Evolutionary conservation across 1,139 yeast genomes (phyloP), one percentile per base, ranked within the genome.

Genomic region (Taphrina wiesneri): DNA sequence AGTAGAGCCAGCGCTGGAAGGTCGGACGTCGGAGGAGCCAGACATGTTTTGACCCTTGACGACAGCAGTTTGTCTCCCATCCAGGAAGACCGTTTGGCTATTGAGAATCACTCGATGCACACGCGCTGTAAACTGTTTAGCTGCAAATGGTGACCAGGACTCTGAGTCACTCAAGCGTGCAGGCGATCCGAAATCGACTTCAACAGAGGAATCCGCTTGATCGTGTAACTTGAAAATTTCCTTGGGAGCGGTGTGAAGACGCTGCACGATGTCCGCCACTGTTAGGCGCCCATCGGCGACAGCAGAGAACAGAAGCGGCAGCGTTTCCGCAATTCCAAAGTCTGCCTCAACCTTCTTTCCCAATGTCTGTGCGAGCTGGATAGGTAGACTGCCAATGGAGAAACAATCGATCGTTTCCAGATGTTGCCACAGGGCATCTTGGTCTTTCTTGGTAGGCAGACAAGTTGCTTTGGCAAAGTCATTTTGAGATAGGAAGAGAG

Each of bases 21-120:
- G 54, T 23, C 46, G 15, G 9, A 26, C 41, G 4, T 43, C 51
- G 13, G 51, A 17, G 17, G 70, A 68, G 23, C 68, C 54, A 36
- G 70, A 69, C 70, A 68, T 67, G 30, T 68, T 70, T 23, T 39
- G 66, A 7, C 65, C 65, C 52, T 51, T 49, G 47, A 46, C 41
- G 17, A 28, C 17, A 25, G 80, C 82, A 70, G 88, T 80, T 62
- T 90, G 78, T 68, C 83, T 83, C 71, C 96, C 97, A 75, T 92
- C 97, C 72, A 91, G 82, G 70, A 90, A 87, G 68, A 87, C 90
- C 67, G 96, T 88, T 75, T 86, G 86, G 70, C 85, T 87, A 71
- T 86, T 85, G 76, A 89, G 81, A 70, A 86, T 83, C 65, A 93
- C 98, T 76, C 98, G 85, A 78, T 90, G 96, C 73, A 93, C 87